These are phyloP conservation scores for Blepharisma stoltei DNA, from an alignment of 73 alveolate species.

Conservation along the genomic window DNA sequence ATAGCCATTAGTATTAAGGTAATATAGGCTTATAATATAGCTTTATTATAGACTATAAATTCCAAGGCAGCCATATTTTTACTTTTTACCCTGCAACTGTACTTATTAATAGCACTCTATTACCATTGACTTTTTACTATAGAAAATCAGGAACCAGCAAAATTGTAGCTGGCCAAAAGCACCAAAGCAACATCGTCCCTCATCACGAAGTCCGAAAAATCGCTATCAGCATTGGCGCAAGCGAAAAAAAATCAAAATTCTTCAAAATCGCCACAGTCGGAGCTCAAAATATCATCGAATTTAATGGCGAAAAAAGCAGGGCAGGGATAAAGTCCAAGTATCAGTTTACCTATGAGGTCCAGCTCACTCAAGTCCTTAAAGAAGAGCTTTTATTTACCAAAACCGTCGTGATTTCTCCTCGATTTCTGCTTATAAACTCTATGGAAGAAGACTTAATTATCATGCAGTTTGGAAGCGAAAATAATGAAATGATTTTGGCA, in stretches of 20 bases:
- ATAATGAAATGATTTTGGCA: neutral
- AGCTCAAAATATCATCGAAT: neutral
- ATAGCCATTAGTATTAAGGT: too few species aligned
- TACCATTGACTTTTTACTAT: conserved; percentile 6
- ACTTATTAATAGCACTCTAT: neutral
- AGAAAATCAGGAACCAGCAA: neutral
- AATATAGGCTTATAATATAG: too few species aligned
- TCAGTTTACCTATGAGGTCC: conserved; percentile 16
- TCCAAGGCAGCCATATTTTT: neutral
- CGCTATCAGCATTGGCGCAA: neutral
- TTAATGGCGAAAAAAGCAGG: neutral
- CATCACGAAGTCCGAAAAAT: neutral
- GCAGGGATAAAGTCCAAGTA: neutral
- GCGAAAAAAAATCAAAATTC: neutral
- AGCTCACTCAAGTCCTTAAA: neutral
- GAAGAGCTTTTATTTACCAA: conserved; percentile 42
- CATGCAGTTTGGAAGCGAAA: neutral
- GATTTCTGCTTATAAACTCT: conserved; percentile 39
- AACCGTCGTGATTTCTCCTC: conserved; percentile 39
- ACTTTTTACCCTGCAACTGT: neutral
- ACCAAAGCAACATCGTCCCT: neutral
- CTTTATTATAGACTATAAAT: neutral
- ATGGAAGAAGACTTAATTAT: neutral
- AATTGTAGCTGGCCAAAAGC: conserved; percentile 2
- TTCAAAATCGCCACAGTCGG: conserved; percentile 3